phyloP scores from a whole-genome alignment of 768 basidiomycete species.

The Pleurotus sapidus region DNA sequence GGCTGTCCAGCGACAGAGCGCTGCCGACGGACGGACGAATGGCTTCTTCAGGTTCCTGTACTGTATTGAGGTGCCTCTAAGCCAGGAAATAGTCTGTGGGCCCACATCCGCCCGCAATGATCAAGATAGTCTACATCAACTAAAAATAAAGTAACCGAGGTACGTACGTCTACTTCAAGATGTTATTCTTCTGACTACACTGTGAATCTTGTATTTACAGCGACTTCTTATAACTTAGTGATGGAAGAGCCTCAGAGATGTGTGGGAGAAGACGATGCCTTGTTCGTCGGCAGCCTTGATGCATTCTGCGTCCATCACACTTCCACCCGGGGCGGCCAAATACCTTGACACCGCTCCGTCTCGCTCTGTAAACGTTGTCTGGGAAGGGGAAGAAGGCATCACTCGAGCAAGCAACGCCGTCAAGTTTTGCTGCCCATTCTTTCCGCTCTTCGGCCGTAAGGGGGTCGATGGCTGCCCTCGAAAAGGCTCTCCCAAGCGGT shows the following conservation, averaged over 20 bases:
- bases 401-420: slow-evolving; percentile 88
- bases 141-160: too few relatives aligned
- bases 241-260: slow-evolving; percentile 85
- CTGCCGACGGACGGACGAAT: too few relatives aligned
- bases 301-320: slow-evolving; percentile 96
- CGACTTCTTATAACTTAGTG: slow-evolving; percentile 41
- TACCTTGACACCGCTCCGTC: slow-evolving; percentile 89
- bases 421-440: slow-evolving; percentile 70
- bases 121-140: too few relatives aligned
- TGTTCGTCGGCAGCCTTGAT: slow-evolving; percentile 96
- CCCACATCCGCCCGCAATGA: too few relatives aligned
- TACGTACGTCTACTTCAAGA: too few relatives aligned
- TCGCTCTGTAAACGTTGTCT: slow-evolving; percentile 93
- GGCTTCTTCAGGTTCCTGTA: too few relatives aligned
- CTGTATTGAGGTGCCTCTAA: too few relatives aligned
- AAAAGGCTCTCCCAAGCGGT: slow-evolving; percentile 90
- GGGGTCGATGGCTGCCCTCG: slow-evolving; percentile 61
- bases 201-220: too few relatives aligned
- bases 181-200: too few relatives aligned
- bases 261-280: slow-evolving; percentile 88
- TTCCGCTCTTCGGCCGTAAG: slow-evolving; percentile 69
- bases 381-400: slow-evolving; percentile 99
- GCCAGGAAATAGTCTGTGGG: too few relatives aligned
- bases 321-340: slow-evolving; percentile 88
- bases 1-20: too few relatives aligned